Evolutionary conservation across 768 basidiomycete species (phyloP).

Genomic region (Thelephora aurantiotincta): DNA sequence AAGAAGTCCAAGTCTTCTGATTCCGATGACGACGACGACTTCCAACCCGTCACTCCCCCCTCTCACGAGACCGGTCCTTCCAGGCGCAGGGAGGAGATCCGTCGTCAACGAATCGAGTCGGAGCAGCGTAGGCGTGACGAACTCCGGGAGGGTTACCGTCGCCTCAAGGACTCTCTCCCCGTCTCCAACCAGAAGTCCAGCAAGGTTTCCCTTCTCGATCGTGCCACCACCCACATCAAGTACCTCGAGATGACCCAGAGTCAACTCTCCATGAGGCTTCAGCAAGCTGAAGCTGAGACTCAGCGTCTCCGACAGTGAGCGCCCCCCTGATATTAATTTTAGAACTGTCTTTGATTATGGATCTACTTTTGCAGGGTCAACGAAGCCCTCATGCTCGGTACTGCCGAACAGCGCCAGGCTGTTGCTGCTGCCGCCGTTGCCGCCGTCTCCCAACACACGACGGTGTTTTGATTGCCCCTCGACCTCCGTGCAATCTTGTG

Average conservation of each 20-base stretch:
- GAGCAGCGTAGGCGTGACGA: conserved; percentile 88
- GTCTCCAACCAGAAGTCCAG: conserved; percentile 85
- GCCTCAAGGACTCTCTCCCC: conserved; percentile 83
- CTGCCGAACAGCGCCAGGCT: conserved; percentile 59
- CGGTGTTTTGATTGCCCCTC: conserved; percentile 30
- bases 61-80: conserved; percentile 15
- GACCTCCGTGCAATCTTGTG: conserved; percentile 5
- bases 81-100: conserved; percentile 78
- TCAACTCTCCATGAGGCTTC: conserved; percentile 61
- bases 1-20: conserved; percentile 42
- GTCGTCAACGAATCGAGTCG: conserved; percentile 86
- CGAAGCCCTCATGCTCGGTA: conserved; percentile 80
- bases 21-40: conserved; percentile 64
- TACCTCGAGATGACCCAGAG: conserved; percentile 72
- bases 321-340: not conserved
- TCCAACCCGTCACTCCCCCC: conserved; percentile 37
- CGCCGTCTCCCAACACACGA: conserved; percentile 28
- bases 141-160: conserved; percentile 82
- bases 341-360: not conserved
- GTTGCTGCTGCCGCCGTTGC: conserved; percentile 41
- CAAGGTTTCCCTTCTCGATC: conserved; percentile 83
- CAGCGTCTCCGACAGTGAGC: conserved; percentile 55
- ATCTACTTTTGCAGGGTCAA: conserved; percentile 41
- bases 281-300: conserved; percentile 69
- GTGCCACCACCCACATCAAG: conserved; percentile 77